These are phyloP conservation scores for Panus rudis DNA, from an alignment of 768 basidiomycete species.

Conservation along the genomic window DNA sequence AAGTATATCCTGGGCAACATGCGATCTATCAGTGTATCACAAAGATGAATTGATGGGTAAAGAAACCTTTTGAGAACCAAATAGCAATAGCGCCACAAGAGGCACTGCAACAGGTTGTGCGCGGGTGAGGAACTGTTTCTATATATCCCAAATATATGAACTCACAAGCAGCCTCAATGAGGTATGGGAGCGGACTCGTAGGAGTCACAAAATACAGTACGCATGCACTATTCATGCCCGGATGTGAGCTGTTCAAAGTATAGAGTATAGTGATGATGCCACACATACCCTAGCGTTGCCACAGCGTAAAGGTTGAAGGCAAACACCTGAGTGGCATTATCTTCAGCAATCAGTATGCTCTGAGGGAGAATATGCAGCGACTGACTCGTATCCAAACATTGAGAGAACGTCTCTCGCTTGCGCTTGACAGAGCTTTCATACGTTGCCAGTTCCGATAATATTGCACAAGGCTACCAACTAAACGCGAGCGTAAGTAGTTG, in stretches of 20 bases:
- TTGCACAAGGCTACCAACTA: constrained; percentile 38
- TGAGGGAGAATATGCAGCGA: neutral
- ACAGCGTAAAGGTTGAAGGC: constrained; percentile 41
- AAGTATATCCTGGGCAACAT: too few species aligned
- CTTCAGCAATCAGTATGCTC: neutral
- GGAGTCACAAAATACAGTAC: constrained; percentile 10
- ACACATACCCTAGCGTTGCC: constrained; percentile 36
- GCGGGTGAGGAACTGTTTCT: too few species aligned
- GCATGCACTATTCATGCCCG: constrained; percentile 6
- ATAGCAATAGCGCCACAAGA: constrained; percentile 38
- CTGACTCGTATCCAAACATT: constrained; percentile 18
- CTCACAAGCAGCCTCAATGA: constrained; percentile 46
- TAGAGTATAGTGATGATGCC: too few species aligned
- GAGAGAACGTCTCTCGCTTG: constrained; percentile 10
- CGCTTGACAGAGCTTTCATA: constrained; percentile 15
- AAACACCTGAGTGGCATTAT: constrained; percentile 9
- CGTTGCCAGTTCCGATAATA: constrained; percentile 34
- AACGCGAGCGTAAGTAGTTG: constrained; percentile 2
- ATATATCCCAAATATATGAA: constrained; percentile 3
- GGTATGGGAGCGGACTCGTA: constrained; percentile 29
- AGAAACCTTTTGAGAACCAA: constrained; percentile 44
- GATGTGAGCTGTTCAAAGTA: neutral
- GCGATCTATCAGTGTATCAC: too few species aligned
- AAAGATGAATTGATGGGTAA: too few species aligned
- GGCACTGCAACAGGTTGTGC: constrained; percentile 41